A percentile compares a stretch with the other conserved stretches of the same genome.
Conservation (phyloP, 1,284 basidiomycete genomes). For the Trichosporon sp. region DNA sequence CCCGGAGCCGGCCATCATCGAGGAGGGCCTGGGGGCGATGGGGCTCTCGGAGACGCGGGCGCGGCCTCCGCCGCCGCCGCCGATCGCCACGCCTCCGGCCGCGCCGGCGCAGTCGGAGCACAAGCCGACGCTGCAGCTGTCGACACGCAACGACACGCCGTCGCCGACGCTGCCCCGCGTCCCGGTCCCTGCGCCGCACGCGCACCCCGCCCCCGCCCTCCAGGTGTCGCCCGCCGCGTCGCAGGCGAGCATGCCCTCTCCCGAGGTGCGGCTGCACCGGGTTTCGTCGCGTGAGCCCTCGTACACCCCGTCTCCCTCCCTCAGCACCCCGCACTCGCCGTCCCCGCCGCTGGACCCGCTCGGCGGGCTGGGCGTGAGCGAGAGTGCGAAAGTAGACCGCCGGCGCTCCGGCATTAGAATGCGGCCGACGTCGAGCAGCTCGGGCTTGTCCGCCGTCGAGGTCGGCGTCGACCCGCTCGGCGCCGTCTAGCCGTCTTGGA, state of each 20-base stretch:
- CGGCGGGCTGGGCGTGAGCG: constrained; percentile 12
- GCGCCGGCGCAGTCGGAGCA: not conserved
- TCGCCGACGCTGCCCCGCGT: constrained; percentile 16
- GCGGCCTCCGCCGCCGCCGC: not conserved
- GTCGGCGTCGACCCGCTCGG: constrained; percentile 19
- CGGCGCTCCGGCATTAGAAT: constrained; percentile 4
- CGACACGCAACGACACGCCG: constrained; percentile 20
- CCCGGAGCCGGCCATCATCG: not conserved
- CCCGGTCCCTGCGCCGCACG: not conserved
- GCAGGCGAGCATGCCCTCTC: not conserved
- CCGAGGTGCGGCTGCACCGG: not conserved
- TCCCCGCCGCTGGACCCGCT: constrained; percentile 14
- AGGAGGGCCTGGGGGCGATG: not conserved
- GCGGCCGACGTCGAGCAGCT: not conserved
- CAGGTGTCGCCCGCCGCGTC: not conserved
- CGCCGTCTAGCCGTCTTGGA: not conserved
- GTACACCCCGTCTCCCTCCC: not conserved
- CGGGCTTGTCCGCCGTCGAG: constrained; percentile 3
- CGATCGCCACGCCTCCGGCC: not conserved
- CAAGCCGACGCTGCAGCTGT: constrained; percentile 18
- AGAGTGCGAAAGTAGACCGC: not conserved
- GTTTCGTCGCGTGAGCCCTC: not conserved
- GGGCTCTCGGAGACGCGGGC: not conserved
- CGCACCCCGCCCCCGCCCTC: not conserved
- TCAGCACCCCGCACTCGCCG: not conserved